Conservation (phyloP, 495 filamentous ascomycete species). For the Aspergillus mulundensis region DNA sequence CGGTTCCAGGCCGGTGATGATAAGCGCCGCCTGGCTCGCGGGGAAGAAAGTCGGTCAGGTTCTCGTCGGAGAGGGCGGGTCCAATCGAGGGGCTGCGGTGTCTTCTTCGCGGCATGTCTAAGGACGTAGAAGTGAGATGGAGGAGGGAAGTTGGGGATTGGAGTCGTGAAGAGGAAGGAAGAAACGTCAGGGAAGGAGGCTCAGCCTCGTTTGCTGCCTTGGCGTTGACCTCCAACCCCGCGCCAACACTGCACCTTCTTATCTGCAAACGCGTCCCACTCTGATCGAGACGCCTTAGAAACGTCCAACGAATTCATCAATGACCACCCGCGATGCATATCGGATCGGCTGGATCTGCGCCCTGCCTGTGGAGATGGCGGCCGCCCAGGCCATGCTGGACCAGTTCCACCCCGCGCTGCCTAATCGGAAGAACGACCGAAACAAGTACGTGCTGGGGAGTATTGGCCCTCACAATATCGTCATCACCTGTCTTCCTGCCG, state of each 20-base stretch:
- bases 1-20: background rate
- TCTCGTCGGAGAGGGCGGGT: background rate
- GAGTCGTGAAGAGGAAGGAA: too few species aligned
- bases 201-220: too few species aligned
- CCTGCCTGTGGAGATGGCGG: background rate
- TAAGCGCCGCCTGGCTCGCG: background rate
- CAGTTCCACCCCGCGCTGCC: background rate
- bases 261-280: too few species aligned
- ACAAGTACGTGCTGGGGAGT: constrained; percentile 1
- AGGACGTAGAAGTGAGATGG: too few species aligned
- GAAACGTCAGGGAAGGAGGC: too few species aligned
- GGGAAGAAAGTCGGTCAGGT: background rate
- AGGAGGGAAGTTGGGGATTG: too few species aligned
- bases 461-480: constrained; percentile 5
- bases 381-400: background rate
- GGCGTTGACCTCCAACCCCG: too few species aligned
- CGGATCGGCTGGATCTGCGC: constrained; percentile 6
- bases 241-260: too few species aligned
- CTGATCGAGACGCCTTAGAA: too few species aligned
- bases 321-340: background rate
- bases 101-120: background rate
- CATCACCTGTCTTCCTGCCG: background rate
- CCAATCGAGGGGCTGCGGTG: background rate
- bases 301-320: too few species aligned
- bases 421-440: background rate